Percentiles rank a stretch among this genome's conserved stretches.
Evolutionary conservation across 148 eudicot genomes (phyloP).

Genomic region (Silene latifolia): DNA sequence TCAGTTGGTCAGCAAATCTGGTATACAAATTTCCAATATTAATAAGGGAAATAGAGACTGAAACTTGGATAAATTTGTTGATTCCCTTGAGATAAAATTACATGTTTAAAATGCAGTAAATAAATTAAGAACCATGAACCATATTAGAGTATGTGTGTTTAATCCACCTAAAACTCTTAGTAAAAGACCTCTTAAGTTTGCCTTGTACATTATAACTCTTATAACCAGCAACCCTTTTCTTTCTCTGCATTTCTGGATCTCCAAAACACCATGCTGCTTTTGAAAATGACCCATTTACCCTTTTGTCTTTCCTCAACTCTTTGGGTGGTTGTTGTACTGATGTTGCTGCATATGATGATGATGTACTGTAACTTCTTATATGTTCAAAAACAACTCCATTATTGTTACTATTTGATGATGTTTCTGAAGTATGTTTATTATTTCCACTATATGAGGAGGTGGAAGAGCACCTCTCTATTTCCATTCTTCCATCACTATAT

Average conservation of each 20-base stretch:
- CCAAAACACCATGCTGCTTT: slow-evolving; percentile 25
- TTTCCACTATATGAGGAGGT: slow-evolving; percentile 11
- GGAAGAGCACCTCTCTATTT: slow-evolving; percentile 24
- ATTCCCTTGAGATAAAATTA: too few species aligned
- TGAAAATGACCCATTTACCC: slow-evolving; percentile 44
- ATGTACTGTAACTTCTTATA: slow-evolving; percentile 55
- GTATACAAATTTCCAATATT: too few species aligned
- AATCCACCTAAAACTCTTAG: slow-evolving; percentile 67
- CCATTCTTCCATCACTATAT: slow-evolving; percentile 39
- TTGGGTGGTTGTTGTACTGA: slow-evolving; percentile 16
- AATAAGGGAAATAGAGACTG: too few species aligned
- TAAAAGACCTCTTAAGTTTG: slow-evolving; percentile 58
- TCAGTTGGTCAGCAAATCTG: too few species aligned
- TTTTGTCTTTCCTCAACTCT: slow-evolving; percentile 54
- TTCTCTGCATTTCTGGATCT: slow-evolving; percentile 75
- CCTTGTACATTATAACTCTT: slow-evolving; percentile 62
- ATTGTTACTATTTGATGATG: neutral
- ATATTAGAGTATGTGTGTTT: slow-evolving; percentile 49
- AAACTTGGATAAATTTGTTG: too few species aligned
- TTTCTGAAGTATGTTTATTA: neutral
- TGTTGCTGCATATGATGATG: slow-evolving; percentile 50
- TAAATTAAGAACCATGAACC: slow-evolving; percentile 30
- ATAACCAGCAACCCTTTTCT: slow-evolving; percentile 72
- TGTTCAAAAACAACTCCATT: slow-evolving; percentile 26
- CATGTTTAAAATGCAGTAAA: too few species aligned